phyloP scores from a whole-genome alignment of 129 eudicot species.

The Erigeron canadensis region DNA sequence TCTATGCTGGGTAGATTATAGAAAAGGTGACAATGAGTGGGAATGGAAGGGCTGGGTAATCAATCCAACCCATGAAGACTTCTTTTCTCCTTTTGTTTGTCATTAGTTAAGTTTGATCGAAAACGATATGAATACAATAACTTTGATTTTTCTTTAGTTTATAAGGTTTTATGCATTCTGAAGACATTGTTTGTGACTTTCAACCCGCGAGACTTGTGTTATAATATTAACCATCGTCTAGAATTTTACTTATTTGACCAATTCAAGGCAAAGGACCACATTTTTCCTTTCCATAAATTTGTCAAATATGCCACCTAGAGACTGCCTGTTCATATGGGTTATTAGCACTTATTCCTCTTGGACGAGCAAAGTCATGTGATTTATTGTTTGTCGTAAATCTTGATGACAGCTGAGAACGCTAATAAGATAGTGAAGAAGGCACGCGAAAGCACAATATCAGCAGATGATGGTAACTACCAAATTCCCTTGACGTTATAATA shows the following conservation, averaged over 20 bases:
- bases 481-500: not conserved
- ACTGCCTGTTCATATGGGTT: not conserved
- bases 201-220: too few species aligned
- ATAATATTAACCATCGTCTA: too few species aligned
- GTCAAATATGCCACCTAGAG: not conserved
- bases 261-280: too few species aligned
- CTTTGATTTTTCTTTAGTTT: not conserved
- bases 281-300: not conserved
- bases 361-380: not conserved
- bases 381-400: not conserved
- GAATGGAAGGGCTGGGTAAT: not conserved
- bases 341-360: not conserved
- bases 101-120: not conserved
- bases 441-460: conserved; percentile 37
- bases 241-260: too few species aligned
- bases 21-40: not conserved
- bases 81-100: not conserved
- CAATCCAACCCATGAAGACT: too few species aligned
- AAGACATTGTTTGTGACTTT: too few species aligned
- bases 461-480: conserved; percentile 27
- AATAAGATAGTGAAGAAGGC: conserved; percentile 49
- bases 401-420: conserved; percentile 45
- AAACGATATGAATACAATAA: not conserved
- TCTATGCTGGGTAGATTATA: too few species aligned
- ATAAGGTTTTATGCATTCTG: conserved; percentile 15